Evolutionary conservation across 2,329 filamentous ascomycete species (phyloP).

Genomic region (Penicillium paneum): DNA sequence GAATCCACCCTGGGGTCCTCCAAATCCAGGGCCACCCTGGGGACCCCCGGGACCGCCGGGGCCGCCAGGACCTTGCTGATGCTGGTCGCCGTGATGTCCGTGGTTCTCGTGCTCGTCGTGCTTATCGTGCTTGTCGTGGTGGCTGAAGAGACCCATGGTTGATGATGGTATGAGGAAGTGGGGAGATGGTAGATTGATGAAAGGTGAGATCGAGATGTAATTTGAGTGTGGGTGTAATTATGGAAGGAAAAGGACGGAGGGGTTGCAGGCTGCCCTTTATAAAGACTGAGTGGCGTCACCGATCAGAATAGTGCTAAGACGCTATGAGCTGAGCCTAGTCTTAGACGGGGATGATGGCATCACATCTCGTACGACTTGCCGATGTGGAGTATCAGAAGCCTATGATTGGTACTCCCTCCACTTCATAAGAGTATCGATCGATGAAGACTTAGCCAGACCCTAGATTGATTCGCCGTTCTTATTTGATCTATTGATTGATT

Average conservation of each 20-base stretch:
- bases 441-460: neutral
- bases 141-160: slow-evolving; percentile 3
- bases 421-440: neutral
- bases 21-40: neutral
- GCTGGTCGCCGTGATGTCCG: neutral
- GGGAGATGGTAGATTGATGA: neutral
- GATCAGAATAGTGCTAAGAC: neutral
- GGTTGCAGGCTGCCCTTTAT: neutral
- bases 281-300: neutral
- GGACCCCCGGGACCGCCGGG: neutral
- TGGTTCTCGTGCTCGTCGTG: neutral
- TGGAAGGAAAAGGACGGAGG: neutral
- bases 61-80: neutral
- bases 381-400: neutral
- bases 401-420: neutral
- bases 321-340: neutral
- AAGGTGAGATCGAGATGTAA: neutral
- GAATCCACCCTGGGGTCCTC: neutral
- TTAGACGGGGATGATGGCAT: neutral
- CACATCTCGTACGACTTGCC: slow-evolving; percentile 1
- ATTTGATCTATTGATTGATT: neutral
- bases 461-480: neutral
- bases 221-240: neutral
- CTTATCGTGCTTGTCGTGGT: neutral
- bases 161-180: neutral